phyloP scores from a whole-genome alignment of 108 stramenopile genomes.

The Nitzschia palea region DNA sequence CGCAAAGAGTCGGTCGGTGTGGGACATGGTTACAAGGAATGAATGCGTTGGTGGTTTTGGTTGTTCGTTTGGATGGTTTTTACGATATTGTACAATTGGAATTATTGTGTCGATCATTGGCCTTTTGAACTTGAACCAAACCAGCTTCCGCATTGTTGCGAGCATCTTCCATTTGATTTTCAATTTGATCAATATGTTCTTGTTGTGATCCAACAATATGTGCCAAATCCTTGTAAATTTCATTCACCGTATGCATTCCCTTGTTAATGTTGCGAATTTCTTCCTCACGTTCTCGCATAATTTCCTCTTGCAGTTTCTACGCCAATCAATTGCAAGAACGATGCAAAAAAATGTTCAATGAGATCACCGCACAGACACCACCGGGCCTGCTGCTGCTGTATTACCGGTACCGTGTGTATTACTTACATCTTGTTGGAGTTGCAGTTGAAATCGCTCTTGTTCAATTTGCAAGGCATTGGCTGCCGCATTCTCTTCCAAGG shows the following conservation, averaged over 20 bases:
- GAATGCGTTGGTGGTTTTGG: too few species aligned
- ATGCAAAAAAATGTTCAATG: too few species aligned
- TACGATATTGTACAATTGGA: constrained; percentile 34
- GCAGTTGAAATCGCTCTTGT: constrained; percentile 57
- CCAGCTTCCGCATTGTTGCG: constrained; percentile 74
- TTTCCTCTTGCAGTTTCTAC: constrained; percentile 72
- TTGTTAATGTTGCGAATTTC: constrained; percentile 87
- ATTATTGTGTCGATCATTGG: constrained; percentile 28
- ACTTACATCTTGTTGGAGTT: constrained; percentile 78
- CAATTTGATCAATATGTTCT: constrained; percentile 84
- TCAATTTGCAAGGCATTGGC: constrained; percentile 29
- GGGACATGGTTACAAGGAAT: too few species aligned
- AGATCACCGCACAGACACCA: too few species aligned
- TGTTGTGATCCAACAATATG: constrained; percentile 85
- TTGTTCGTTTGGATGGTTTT: too few species aligned
- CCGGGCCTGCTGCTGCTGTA: too few species aligned
- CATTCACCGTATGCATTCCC: constrained; percentile 89
- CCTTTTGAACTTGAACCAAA: constrained; percentile 84
- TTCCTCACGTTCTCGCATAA: constrained; percentile 87
- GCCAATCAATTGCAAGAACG: not conserved
- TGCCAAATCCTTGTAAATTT: constrained; percentile 91
- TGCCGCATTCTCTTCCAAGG: not conserved
- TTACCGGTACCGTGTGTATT: too few species aligned
- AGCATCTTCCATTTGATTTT: constrained; percentile 82
- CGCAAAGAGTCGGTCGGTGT: too few species aligned